Evolutionary conservation across 2,329 filamentous ascomycete genomes (phyloP), one percentile per base, ranked within the genome.

Genomic region (Pseudogymnoascus sp.): DNA sequence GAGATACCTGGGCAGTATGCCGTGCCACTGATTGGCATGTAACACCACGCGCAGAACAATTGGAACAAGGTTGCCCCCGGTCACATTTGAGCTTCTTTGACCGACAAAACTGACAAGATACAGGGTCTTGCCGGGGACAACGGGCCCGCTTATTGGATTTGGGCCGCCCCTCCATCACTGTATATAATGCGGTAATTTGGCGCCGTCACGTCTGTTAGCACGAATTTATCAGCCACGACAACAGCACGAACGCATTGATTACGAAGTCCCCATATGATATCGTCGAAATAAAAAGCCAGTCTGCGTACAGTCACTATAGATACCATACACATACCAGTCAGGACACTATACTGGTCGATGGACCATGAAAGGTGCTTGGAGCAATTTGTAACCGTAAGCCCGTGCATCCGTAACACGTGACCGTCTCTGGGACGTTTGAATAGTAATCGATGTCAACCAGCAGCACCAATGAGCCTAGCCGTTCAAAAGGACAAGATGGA

Each of bases 81-180:
- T 68, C 68, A 59, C 68, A 69, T 59, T 68, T 65, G n/a, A 63
- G 39, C 37, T 69, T 69, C 61, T 66, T 70, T 5, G 61, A 61
- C 3, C 68, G 62, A 39, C 67, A 68, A n/a, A 68, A 66, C 31
- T 65, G 31, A 35, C 68, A 68, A 24, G 68, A 69, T 8, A 69
- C 66, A 9, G 67, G 67, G 29, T 68, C 65, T 60, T 68, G 67
- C 5, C 67, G 64, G 7, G 66, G 66, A 60, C 47, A 33, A 15
- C 47, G 47, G 47, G 29, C 21, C 33, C 47, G 47, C 29, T 29
- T 54, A 9, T 8, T 54, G 29, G 47, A 8, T 15, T 33, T 54
- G 5, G 47, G 29, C 21, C 15, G 29, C 21, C 15, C 21, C n/a
- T 50, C 47, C 47, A 54, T 54, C 47, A 13, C 13, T 7, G 47